Evolutionary conservation across 169 alveolate genomes (phyloP).

Genomic region (Plasmodium adleri): DNA sequence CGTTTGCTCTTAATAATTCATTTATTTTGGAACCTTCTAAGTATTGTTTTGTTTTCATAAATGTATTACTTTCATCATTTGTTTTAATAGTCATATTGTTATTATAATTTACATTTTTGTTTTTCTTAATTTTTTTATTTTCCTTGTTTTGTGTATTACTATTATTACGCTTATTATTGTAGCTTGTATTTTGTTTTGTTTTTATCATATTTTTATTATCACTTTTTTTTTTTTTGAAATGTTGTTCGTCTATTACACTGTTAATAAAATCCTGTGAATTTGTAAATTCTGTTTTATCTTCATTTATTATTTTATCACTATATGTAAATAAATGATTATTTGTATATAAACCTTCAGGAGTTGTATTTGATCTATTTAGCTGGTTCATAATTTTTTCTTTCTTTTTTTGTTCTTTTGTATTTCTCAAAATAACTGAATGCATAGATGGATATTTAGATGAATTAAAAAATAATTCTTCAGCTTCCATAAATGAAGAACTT

Average conservation of each 20-base stretch:
- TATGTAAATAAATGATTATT: conserved; percentile 13
- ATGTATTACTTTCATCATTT: not conserved
- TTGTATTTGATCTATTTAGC: conserved; percentile 42
- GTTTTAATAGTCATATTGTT: not conserved
- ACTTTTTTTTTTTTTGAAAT: not conserved
- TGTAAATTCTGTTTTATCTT: conserved; percentile 4
- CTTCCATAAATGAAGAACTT: conserved; percentile 49
- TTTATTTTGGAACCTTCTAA: not conserved
- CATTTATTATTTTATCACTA: conserved; percentile 10
- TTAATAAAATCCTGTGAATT: not conserved
- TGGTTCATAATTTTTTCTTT: conserved; percentile 6
- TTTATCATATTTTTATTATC: conserved; percentile 9
- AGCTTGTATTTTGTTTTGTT: not conserved
- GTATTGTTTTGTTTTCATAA: not conserved
- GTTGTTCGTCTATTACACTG: not conserved
- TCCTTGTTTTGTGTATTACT: too few relatives aligned
- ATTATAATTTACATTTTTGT: not conserved
- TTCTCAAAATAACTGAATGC: conserved; percentile 55
- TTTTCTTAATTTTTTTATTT: conserved; percentile 7
- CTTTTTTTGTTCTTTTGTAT: conserved; percentile 7
- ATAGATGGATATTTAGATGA: conserved; percentile 69
- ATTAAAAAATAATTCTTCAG: conserved; percentile 70
- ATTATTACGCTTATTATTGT: too few relatives aligned
- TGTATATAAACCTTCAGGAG: conserved; percentile 26
- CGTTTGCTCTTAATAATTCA: not conserved